phyloP scores from a whole-genome alignment of 2,329 filamentous ascomycete genomes.

The Monosporascus sp. region DNA sequence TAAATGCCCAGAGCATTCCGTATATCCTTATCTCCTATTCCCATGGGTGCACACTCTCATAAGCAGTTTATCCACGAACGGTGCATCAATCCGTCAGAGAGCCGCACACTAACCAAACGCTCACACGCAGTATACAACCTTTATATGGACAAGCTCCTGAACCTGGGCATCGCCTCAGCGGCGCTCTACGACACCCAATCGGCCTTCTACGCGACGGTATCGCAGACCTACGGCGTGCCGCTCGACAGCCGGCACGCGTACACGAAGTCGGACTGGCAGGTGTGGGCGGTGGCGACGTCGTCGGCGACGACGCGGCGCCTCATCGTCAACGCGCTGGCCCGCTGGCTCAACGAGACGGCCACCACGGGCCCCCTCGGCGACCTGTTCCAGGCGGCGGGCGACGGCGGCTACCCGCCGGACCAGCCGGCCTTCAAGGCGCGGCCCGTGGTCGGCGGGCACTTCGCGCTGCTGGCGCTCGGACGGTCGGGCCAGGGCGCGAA shows the following conservation, averaged over 20 bases:
- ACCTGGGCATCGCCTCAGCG: conserved; percentile 25
- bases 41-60: not conserved
- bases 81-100: not conserved
- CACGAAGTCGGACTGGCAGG: conserved; percentile 72
- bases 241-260: conserved; percentile 67
- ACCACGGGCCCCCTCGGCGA: conserved; percentile 63
- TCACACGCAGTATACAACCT: conserved; percentile 16
- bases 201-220: conserved; percentile 40
- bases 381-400: conserved; percentile 60
- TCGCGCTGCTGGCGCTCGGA: conserved; percentile 58
- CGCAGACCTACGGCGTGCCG: conserved; percentile 66
- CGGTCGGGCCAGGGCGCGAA: conserved; percentile 17
- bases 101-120: not conserved
- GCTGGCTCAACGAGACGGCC: conserved; percentile 65
- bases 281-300: conserved; percentile 65
- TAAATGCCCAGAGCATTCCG: not conserved
- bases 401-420: conserved; percentile 43
- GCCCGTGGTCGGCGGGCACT: conserved; percentile 70
- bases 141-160: conserved; percentile 29
- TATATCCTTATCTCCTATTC: not conserved
- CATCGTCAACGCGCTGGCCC: conserved; percentile 59
- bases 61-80: too few species aligned
- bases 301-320: conserved; percentile 49
- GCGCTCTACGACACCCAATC: conserved; percentile 28
- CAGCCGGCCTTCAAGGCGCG: conserved; percentile 60